Evolutionary conservation across 164 flowering plant species (phyloP), one percentile per base, ranked within the genome.

Genomic region (Liquidambar formosana): DNA sequence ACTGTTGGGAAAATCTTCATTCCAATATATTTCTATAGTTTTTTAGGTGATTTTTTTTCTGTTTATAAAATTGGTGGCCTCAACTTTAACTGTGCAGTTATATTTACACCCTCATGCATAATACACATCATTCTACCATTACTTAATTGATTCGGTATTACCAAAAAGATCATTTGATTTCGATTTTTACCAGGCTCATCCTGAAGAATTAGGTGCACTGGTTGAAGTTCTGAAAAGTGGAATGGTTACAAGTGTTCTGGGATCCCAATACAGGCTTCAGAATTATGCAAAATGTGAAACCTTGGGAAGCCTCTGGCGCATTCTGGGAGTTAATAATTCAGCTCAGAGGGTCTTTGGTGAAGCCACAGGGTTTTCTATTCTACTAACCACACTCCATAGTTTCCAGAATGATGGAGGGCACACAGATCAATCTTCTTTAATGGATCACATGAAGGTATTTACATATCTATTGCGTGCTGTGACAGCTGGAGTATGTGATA

Each of bases 321-420:
- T 96, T 64, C 65, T 96, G 62, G 97, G 94, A 46, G 85, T 75
- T 47, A 93, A 96, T 79, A 77, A 49, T 75, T 77, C 95, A 33
- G 93, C 96, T 57, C 95, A 93, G 72, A 87, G 88, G 75, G 96
- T 93, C 65, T 96, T 96, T 81, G 98, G 98, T 63, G 99, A 96
- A 82, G 93, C 94, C 57, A 96, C 99, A 76, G 99, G 99, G 54
- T 92, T 96, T 78, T 96, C 98, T 51, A 94, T 96, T 72, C 73
- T 96, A 56, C 74, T 92, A 57, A 96, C 99, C 64, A 86, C 86
- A 43, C 92, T 92, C 49, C 92, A 96, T 73, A 73, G 88, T 80
- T 89, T 96, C 73, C 94, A 85, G 78, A 84, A 81, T 83, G 94
- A 88, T 70, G 90, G 65, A 67, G 94, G 66, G 49, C 62, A 64